Conservation (phyloP, 345 rosid genomes). For the Raphanus sativus region DNA sequence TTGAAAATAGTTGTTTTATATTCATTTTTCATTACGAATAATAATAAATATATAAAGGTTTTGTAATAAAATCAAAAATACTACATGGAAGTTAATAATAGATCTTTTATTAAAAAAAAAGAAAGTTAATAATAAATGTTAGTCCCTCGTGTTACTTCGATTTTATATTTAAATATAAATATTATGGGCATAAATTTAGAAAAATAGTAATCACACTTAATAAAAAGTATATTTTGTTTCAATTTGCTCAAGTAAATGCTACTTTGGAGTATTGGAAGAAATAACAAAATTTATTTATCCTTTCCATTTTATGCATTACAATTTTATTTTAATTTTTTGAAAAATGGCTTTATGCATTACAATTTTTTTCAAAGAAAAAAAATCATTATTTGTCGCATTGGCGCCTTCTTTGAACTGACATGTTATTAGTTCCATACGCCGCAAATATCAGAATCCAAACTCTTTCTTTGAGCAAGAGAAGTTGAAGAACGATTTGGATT, state of each 20-base stretch:
- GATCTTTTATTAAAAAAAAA: too few relatives aligned
- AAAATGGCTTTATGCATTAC: background rate
- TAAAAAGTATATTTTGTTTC: background rate
- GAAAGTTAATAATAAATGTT: too few relatives aligned
- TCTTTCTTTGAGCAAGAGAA: conserved; percentile 64
- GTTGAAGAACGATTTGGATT: conserved; percentile 62
- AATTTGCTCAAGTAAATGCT: background rate
- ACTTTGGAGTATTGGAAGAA: too few relatives aligned
- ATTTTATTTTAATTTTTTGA: too few relatives aligned
- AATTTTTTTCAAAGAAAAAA: background rate
- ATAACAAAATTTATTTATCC: background rate
- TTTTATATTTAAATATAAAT: background rate
- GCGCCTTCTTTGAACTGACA: background rate
- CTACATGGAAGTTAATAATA: background rate
- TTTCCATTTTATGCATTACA: background rate
- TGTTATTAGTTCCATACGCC: background rate
- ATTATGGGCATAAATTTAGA: background rate
- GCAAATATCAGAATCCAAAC: background rate
- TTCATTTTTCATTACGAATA: too few relatives aligned
- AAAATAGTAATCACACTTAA: background rate
- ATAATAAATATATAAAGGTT: background rate
- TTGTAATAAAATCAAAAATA: too few relatives aligned
- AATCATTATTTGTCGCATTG: background rate
- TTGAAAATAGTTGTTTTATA: background rate
- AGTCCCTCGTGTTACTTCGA: background rate